Conservation (phyloP, 192 early-diverging fungal species). For the Coemansia sp. region DNA sequence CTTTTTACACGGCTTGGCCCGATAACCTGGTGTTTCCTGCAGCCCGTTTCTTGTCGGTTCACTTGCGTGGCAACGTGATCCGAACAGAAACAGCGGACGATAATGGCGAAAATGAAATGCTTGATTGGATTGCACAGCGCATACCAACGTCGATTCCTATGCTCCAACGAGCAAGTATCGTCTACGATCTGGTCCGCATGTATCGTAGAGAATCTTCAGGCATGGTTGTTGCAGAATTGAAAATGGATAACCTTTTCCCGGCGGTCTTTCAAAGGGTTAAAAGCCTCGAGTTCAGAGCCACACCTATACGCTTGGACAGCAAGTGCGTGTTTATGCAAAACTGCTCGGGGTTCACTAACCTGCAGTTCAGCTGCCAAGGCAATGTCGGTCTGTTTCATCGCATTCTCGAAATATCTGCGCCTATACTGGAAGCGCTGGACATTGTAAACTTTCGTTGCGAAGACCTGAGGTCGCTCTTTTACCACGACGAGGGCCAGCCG, state of each 20-base stretch:
- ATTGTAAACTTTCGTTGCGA: background rate
- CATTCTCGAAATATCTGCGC: background rate
- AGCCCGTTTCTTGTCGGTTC: background rate
- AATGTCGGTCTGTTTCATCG: background rate
- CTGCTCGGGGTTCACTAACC: background rate
- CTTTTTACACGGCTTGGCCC: background rate
- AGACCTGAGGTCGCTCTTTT: background rate
- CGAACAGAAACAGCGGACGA: too few relatives aligned
- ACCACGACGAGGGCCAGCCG: background rate
- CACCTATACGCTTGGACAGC: background rate
- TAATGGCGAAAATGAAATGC: background rate
- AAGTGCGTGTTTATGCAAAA: too few relatives aligned
- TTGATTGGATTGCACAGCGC: constrained; percentile 1
- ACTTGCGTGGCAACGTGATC: background rate
- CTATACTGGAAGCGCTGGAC: background rate
- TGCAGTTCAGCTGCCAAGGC: background rate
- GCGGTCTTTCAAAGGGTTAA: background rate
- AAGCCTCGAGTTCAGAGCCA: background rate
- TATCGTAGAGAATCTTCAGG: too few relatives aligned
- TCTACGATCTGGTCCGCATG: background rate
- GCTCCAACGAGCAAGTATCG: background rate
- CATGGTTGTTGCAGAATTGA: too few relatives aligned
- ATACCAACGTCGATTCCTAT: constrained; percentile 2
- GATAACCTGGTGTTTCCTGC: background rate
- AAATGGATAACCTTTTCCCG: background rate